Conservation (phyloP, 345 rosid species). For the Durio zibethinus region DNA sequence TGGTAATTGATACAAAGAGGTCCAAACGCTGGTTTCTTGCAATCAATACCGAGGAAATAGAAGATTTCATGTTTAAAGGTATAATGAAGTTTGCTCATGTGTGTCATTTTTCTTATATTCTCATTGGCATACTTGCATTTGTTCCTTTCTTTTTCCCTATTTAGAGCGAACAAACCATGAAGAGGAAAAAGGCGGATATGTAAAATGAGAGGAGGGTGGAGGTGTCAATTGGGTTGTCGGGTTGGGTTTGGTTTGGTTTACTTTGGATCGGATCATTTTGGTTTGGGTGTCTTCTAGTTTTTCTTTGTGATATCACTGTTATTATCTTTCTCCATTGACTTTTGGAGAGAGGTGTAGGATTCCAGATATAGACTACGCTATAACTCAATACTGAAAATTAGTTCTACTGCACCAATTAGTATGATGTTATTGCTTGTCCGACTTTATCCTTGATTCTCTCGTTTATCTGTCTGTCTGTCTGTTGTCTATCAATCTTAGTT, state of each 20-base stretch:
- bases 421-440: background rate
- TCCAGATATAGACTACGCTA: background rate
- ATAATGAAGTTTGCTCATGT: slow-evolving; percentile 1
- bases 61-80: slow-evolving; percentile 72
- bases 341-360: background rate
- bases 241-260: background rate
- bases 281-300: too few relatives aligned
- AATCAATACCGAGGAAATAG: slow-evolving; percentile 62
- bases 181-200: background rate
- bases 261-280: background rate
- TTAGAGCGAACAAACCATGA: background rate
- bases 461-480: background rate
- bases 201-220: background rate
- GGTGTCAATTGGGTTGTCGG: background rate
- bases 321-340: too few relatives aligned
- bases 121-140: background rate
- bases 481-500: background rate
- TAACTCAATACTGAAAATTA: background rate
- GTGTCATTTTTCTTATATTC: background rate
- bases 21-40: slow-evolving; percentile 88
- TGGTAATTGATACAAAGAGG: slow-evolving; percentile 60
- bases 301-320: background rate
- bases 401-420: background rate
- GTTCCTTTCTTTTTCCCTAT: background rate
- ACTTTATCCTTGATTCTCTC: background rate